phyloP scores from a whole-genome alignment of 108 stramenopile genomes.

The Cyclotella sp. region DNA sequence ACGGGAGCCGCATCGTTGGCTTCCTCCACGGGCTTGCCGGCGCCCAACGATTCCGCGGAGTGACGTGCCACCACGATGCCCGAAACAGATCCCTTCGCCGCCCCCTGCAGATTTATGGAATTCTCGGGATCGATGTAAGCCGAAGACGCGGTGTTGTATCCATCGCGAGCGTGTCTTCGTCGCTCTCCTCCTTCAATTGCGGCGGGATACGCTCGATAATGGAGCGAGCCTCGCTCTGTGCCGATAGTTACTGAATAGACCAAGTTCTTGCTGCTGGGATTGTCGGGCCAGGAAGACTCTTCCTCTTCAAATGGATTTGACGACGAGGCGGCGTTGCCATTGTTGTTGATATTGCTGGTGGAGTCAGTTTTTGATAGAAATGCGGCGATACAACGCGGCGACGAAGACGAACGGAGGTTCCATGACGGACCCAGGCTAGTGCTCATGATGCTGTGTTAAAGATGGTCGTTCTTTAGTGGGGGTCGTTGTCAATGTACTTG shows the following conservation, averaged over 20 bases:
- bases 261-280: background rate
- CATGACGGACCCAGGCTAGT: slow-evolving; percentile 51
- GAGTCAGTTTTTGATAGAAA: slow-evolving; percentile 2
- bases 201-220: slow-evolving; percentile 66
- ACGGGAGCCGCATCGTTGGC: slow-evolving; percentile 29
- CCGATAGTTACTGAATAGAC: slow-evolving; percentile 67
- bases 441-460: slow-evolving; percentile 31
- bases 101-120: slow-evolving; percentile 31
- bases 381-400: slow-evolving; percentile 47
- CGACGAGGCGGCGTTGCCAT: background rate
- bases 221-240: slow-evolving; percentile 79
- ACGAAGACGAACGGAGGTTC: slow-evolving; percentile 46
- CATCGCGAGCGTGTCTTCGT: background rate
- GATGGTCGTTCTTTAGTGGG: too few relatives aligned
- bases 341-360: background rate
- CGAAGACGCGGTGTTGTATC: background rate
- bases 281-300: slow-evolving; percentile 1
- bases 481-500: too few relatives aligned
- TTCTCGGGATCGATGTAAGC: slow-evolving; percentile 9
- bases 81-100: slow-evolving; percentile 46
- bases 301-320: slow-evolving; percentile 47
- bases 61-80: slow-evolving; percentile 39
- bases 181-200: background rate
- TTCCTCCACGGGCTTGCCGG: slow-evolving; percentile 17
- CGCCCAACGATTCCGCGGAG: slow-evolving; percentile 34